Base-by-base conservation (phyloP, 768 basidiomycete species). In the Auricularia sp. region DNA sequence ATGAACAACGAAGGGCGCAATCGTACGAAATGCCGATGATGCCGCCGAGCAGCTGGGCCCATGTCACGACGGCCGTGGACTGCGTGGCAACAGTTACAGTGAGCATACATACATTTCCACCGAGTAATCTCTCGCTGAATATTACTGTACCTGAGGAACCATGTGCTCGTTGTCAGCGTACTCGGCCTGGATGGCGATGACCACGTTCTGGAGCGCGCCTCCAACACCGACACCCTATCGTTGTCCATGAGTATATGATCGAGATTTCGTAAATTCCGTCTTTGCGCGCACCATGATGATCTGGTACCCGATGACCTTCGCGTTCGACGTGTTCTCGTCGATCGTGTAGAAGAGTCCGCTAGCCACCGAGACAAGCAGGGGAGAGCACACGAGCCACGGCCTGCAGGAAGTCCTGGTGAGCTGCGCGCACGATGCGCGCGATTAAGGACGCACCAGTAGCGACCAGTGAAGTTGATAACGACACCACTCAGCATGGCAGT, bases 151-250 rank as follows among this genome's bases (percentile, higher is more conserved):
- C 39, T 42, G 39, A 42, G 39, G 39, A 1, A 78, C 71, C 58
- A 76, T 64, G 67, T 72, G 68, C 1, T 72, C 71, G 36, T 70
- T 67, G 54, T 70, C 66, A 21, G 69, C 70, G 56, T 75, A 72
- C 45, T 77, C 77, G 33, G 75, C 76, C 62, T 79, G 78, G 8
- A 77, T 74, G 5, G 76, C 74, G 45, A 77, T 69, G 72, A 79
- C 72, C 6, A 70, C 67, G 67, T 77, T 77, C 69, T 69, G 51
- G 68, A 58, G 39, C 8, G 64, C 58, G 21, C 64, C 61, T 39
- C 77, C 77, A 61, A 77, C 69, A 39, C 77, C 77, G 34, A 73
- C 64, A 21, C 74, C 76, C 47, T 29, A 2, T 29, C 29, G 29
- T 29, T 29, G 2, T 29, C 29, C 29, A 29, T 29, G 0, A 29